Percentiles rank a stretch among this genome's conserved stretches.
Conservation (phyloP, 345 rosid genomes). For the Salix brachista region DNA sequence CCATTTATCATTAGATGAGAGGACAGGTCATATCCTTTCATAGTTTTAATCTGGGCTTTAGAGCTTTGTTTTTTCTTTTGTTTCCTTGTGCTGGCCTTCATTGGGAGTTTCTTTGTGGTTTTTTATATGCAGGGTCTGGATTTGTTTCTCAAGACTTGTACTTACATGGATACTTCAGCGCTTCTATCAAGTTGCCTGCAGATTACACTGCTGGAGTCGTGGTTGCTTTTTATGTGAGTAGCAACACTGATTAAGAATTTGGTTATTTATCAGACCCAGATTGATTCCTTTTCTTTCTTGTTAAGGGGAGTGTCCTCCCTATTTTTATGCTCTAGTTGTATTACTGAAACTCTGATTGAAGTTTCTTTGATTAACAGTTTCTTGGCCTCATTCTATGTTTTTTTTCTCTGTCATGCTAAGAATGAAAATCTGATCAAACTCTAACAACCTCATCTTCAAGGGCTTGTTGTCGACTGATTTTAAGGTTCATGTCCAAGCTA, state of each 20-base stretch:
- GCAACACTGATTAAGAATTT: background rate
- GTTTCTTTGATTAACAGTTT: background rate
- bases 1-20: constrained; percentile 76
- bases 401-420: background rate
- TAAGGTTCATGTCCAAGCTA: background rate
- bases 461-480: background rate
- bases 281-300: background rate
- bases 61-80: constrained; percentile 1
- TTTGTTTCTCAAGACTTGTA: constrained; percentile 91
- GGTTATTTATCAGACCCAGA: background rate
- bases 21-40: constrained; percentile 51
- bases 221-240: constrained; percentile 93
- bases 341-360: background rate
- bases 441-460: background rate
- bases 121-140: constrained; percentile 76
- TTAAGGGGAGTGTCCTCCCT: background rate
- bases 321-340: background rate
- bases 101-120: background rate
- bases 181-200: constrained; percentile 84
- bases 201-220: constrained; percentile 99
- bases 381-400: background rate
- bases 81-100: background rate
- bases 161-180: constrained; percentile 91
- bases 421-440: background rate
- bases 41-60: background rate